These are phyloP conservation scores for Rhexocercosporidium sp. DNA, from an alignment of 2,329 filamentous ascomycete species.

Conservation along the genomic window DNA sequence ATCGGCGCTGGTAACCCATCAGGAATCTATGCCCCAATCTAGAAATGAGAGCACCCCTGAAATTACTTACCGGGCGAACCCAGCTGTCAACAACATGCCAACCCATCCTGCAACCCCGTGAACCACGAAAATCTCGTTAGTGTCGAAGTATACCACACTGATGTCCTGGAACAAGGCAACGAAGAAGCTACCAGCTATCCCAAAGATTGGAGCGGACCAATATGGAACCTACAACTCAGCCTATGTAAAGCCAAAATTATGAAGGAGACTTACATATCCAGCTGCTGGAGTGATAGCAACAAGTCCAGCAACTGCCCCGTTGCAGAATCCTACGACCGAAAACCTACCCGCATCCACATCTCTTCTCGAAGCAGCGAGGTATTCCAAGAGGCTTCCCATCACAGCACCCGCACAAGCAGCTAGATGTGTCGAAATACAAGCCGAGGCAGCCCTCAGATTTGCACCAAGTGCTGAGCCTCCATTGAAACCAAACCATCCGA, in stretches of 20 bases:
- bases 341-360: constrained; percentile 11
- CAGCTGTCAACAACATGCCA: constrained; percentile 16
- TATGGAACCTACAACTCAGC: constrained; percentile 11
- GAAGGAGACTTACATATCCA: constrained; percentile 69
- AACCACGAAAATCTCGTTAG: constrained; percentile 16
- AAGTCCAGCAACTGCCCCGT: constrained; percentile 82
- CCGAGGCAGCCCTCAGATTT: constrained; percentile 86
- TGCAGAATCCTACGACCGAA: constrained; percentile 67
- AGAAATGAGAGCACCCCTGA: too few species aligned
- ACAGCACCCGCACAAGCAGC: constrained; percentile 47
- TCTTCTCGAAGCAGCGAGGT: neutral
- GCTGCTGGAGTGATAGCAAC: constrained; percentile 88
- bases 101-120: constrained; percentile 15
- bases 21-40: neutral
- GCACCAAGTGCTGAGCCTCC: constrained; percentile 78
- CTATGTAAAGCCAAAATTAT: neutral
- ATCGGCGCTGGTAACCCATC: neutral
- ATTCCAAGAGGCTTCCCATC: constrained; percentile 3
- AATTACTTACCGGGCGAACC: constrained; percentile 9
- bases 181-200: constrained; percentile 15
- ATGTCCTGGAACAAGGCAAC: constrained; percentile 12
- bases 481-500: constrained; percentile 97
- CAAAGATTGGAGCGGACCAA: constrained; percentile 17
- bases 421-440: constrained; percentile 84
- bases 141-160: constrained; percentile 8